Conservation (phyloP, 352 stramenopile genomes). For the Stramenopiles sp. region DNA sequence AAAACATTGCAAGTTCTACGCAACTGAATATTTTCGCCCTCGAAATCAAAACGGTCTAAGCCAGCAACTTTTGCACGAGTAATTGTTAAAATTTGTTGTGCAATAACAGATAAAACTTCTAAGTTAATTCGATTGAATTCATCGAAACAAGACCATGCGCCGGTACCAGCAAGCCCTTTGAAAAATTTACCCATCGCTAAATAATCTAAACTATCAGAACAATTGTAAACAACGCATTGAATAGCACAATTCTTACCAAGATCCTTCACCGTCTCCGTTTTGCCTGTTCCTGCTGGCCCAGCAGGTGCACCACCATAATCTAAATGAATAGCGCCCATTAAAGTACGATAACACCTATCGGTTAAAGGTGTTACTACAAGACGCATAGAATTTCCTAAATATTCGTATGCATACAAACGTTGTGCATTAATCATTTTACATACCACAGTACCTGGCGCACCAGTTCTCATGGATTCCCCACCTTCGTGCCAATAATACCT, state of each 20-base stretch:
- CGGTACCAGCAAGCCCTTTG: slow-evolving; percentile 61
- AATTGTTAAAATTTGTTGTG: slow-evolving; percentile 71
- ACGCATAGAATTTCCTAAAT: slow-evolving; percentile 74
- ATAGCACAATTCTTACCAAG: slow-evolving; percentile 73
- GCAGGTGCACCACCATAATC: slow-evolving; percentile 69
- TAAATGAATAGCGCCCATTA: slow-evolving; percentile 83
- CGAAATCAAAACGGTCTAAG: slow-evolving; percentile 61
- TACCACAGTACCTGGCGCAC: not conserved
- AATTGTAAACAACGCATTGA: slow-evolving; percentile 86
- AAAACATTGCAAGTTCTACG: slow-evolving; percentile 77
- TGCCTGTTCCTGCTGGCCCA: slow-evolving; percentile 69
- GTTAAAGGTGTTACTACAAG: slow-evolving; percentile 81
- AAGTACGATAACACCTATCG: slow-evolving; percentile 82
- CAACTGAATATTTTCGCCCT: slow-evolving; percentile 74
- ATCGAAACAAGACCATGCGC: slow-evolving; percentile 81
- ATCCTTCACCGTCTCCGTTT: slow-evolving; percentile 81
- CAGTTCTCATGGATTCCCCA: slow-evolving; percentile 29
- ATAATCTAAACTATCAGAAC: slow-evolving; percentile 77
- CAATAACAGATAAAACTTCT: slow-evolving; percentile 74
- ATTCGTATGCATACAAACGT: slow-evolving; percentile 75
- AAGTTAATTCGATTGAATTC: slow-evolving; percentile 91
- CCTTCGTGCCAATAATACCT: slow-evolving; percentile 81
- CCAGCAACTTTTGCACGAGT: slow-evolving; percentile 51
- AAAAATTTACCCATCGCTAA: slow-evolving; percentile 85
- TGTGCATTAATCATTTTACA: slow-evolving; percentile 57